Percentiles rank a stretch among this genome's conserved stretches.
phyloP scores from a whole-genome alignment of 2,329 filamentous ascomycete species.

The Scolecobasidium constrictum region DNA sequence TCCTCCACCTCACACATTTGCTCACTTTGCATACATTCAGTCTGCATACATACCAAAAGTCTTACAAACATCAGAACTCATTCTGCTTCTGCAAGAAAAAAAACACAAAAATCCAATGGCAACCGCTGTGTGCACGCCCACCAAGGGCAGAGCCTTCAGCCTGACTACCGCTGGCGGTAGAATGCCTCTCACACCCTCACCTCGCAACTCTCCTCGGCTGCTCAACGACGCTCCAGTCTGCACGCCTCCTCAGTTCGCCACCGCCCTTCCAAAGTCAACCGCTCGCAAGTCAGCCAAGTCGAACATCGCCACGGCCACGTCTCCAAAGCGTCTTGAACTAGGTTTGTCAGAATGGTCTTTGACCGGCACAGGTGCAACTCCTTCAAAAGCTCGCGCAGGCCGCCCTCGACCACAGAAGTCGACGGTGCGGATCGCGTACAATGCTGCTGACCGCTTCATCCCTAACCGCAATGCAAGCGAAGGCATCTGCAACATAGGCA shows the following conservation, averaged over 20 bases:
- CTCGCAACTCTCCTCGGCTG: conserved; percentile 41
- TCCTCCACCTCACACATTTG: background rate
- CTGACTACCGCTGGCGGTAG: conserved; percentile 88
- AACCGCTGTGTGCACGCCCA: conserved; percentile 62
- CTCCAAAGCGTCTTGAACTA: conserved; percentile 78
- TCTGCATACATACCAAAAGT: too few relatives aligned
- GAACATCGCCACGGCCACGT: conserved; percentile 74
- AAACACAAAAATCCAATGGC: background rate
- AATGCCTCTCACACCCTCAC: conserved; percentile 89
- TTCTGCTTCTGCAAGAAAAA: too few relatives aligned
- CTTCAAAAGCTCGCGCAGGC: conserved; percentile 11
- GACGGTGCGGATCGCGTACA: conserved; percentile 50
- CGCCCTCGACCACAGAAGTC: conserved; percentile 45
- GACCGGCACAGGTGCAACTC: conserved; percentile 61
- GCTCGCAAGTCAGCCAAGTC: conserved; percentile 81
- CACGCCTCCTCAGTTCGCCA: conserved; percentile 53
- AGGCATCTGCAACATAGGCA: conserved; percentile 69
- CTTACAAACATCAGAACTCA: too few relatives aligned
- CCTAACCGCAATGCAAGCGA: conserved; percentile 71
- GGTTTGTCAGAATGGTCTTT: conserved; percentile 89
- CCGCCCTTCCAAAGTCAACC: conserved; percentile 52
- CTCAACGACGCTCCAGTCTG: conserved; percentile 1
- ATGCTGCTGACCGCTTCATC: conserved; percentile 14
- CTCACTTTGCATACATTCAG: conserved; percentile 1
- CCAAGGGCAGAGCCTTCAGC: conserved; percentile 93